Evolutionary conservation across 768 basidiomycete species (phyloP).

Genomic region (Lactarius indigo): DNA sequence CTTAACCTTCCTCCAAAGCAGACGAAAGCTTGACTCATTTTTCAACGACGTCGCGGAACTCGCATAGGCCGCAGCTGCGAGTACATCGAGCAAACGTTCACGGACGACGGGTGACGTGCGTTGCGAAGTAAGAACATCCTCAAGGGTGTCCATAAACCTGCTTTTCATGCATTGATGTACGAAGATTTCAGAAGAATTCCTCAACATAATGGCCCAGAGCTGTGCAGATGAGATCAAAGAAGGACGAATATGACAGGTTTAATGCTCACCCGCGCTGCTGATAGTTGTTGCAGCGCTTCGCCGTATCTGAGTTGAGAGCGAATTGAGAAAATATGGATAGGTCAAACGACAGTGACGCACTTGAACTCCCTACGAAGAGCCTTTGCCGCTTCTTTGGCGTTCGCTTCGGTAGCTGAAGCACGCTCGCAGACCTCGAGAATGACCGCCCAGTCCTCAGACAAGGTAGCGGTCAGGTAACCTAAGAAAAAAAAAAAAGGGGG

Average conservation of each 20-base stretch:
- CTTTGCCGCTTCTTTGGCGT: slow-evolving; percentile 80
- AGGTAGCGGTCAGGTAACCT: slow-evolving; percentile 75
- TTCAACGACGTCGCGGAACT: slow-evolving; percentile 40
- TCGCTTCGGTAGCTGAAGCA: slow-evolving; percentile 64
- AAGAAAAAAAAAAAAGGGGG: slow-evolving; percentile 13
- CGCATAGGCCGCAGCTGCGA: slow-evolving; percentile 77
- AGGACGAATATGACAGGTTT: background rate
- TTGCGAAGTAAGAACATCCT: slow-evolving; percentile 61
- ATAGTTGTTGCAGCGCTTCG: slow-evolving; percentile 24
- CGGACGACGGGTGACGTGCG: slow-evolving; percentile 76
- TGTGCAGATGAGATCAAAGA: slow-evolving; percentile 30
- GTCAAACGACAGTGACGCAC: slow-evolving; percentile 36
- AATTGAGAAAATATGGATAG: background rate
- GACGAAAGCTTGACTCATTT: slow-evolving; percentile 51
- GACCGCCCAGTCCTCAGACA: slow-evolving; percentile 77
- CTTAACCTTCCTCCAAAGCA: slow-evolving; percentile 79
- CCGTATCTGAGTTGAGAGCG: slow-evolving; percentile 20
- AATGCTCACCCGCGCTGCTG: slow-evolving; percentile 24
- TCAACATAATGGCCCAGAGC: slow-evolving; percentile 90
- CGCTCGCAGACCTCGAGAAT: slow-evolving; percentile 86
- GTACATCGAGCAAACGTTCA: slow-evolving; percentile 74
- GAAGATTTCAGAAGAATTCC: slow-evolving; percentile 72
- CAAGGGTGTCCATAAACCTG: slow-evolving; percentile 77
- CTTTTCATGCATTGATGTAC: slow-evolving; percentile 64
- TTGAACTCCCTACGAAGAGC: slow-evolving; percentile 86